Evolutionary conservation across 352 stramenopile genomes (phyloP).

Genomic region (Globisporangium polare): DNA sequence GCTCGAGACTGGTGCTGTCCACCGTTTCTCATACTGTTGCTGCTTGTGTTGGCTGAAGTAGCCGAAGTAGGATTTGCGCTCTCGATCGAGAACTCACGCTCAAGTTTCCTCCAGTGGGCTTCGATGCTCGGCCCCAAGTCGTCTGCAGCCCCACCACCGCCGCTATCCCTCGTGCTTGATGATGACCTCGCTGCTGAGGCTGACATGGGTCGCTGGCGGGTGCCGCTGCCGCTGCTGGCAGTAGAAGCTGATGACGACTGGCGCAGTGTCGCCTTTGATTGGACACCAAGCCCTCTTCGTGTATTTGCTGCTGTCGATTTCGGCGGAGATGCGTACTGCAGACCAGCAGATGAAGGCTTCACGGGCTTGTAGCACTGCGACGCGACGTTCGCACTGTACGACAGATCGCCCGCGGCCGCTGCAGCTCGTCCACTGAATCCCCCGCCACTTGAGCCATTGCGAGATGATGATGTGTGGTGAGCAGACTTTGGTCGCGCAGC

Average conservation of each 20-base stretch:
- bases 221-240: background rate
- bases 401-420: slow-evolving; percentile 25
- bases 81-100: slow-evolving; percentile 28
- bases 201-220: slow-evolving; percentile 25
- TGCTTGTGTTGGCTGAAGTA: background rate
- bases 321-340: slow-evolving; percentile 29
- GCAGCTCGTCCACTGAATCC: background rate
- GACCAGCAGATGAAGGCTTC: slow-evolving; percentile 35
- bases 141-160: background rate
- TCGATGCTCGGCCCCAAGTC: slow-evolving; percentile 21
- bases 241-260: slow-evolving; percentile 20
- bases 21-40: background rate
- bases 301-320: background rate
- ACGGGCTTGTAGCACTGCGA: slow-evolving; percentile 58
- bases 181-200: slow-evolving; percentile 15
- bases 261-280: slow-evolving; percentile 2
- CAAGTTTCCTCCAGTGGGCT: slow-evolving; percentile 38
- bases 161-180: background rate
- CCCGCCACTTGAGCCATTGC: background rate
- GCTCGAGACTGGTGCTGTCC: background rate
- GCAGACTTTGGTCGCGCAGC: slow-evolving; percentile 34
- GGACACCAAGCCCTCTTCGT: background rate
- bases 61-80: background rate
- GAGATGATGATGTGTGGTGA: slow-evolving; percentile 23
- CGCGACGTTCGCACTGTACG: slow-evolving; percentile 57